Evolutionary conservation across 2,329 filamentous ascomycete genomes (phyloP).

Genomic region (Aspergillus texensis): DNA sequence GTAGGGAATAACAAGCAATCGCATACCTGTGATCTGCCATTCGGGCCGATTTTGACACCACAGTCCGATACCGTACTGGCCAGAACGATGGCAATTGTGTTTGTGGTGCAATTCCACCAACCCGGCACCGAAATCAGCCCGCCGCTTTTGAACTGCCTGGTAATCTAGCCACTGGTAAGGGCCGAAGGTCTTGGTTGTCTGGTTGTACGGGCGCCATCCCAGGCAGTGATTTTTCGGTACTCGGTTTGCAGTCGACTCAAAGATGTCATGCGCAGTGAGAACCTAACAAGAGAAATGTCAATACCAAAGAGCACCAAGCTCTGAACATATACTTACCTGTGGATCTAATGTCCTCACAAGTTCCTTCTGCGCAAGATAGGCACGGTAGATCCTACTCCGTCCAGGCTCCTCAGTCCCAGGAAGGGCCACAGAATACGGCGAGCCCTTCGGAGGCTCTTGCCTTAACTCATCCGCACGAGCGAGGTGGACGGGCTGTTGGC

Average conservation of each 20-base stretch:
- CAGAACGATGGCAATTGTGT: slow-evolving; percentile 65
- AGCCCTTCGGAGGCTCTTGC: slow-evolving; percentile 69
- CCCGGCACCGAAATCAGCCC: slow-evolving; percentile 83
- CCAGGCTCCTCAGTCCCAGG: slow-evolving; percentile 74
- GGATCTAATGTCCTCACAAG: slow-evolving; percentile 75
- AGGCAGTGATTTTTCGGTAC: slow-evolving; percentile 72
- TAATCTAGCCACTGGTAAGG: slow-evolving; percentile 86
- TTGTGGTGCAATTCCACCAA: slow-evolving; percentile 79
- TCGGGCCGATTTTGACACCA: slow-evolving; percentile 88
- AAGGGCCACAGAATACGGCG: slow-evolving; percentile 76
- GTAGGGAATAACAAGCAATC: not conserved
- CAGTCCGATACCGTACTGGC: slow-evolving; percentile 72
- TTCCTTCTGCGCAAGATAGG: slow-evolving; percentile 75
- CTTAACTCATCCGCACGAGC: slow-evolving; percentile 55
- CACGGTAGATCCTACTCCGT: slow-evolving; percentile 76
- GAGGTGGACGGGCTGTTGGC: slow-evolving; percentile 36
- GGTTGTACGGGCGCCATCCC: slow-evolving; percentile 78
- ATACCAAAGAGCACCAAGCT: not conserved
- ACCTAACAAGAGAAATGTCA: slow-evolving; percentile 36
- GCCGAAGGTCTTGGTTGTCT: slow-evolving; percentile 71
- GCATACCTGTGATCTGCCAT: slow-evolving; percentile 78
- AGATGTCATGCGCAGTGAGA: slow-evolving; percentile 76
- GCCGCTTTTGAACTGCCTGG: slow-evolving; percentile 72
- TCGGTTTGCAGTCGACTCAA: slow-evolving; percentile 68
- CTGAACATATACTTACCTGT: slow-evolving; percentile 44